Conservation (phyloP, 2,329 filamentous ascomycete genomes). For the Aureobasidium sp. region DNA sequence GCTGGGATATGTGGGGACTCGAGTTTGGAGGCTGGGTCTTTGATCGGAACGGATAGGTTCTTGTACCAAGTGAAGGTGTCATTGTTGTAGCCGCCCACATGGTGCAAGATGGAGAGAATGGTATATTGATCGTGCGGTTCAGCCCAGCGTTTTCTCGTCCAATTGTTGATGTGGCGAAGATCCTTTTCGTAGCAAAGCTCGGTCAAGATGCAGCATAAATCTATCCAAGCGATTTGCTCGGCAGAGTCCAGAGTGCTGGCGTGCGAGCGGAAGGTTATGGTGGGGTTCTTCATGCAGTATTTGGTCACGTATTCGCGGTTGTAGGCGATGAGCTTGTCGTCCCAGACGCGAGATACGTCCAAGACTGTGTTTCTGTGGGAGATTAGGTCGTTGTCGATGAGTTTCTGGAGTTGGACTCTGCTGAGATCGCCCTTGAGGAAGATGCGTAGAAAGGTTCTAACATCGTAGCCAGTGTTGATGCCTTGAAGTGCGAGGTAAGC, state of each 20-base stretch:
- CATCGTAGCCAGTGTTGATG: not conserved
- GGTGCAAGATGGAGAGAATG: not conserved
- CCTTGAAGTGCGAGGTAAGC: not conserved
- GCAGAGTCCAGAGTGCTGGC: not conserved
- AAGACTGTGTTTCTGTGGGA: not conserved
- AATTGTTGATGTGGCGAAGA: not conserved
- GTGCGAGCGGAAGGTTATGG: not conserved
- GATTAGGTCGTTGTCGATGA: not conserved
- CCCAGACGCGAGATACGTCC: not conserved
- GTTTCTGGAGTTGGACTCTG: not conserved
- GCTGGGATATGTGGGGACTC: not conserved
- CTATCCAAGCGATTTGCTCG: not conserved
- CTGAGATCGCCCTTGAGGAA: not conserved
- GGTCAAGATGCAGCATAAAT: not conserved
- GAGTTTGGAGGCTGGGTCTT: not conserved
- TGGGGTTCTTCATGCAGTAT: not conserved
- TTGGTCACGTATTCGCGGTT: not conserved
- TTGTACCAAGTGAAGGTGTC: not conserved
- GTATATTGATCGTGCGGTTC: not conserved
- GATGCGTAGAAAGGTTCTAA: not conserved
- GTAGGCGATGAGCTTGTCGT: not conserved
- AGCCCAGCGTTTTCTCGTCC: not conserved
- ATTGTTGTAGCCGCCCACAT: not conserved
- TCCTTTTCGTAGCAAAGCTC: not conserved
- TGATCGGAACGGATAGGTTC: not conserved